These are phyloP conservation scores for Cyclostephanos invisitatus DNA, from an alignment of 108 stramenopile genomes.

Conservation along the genomic window DNA sequence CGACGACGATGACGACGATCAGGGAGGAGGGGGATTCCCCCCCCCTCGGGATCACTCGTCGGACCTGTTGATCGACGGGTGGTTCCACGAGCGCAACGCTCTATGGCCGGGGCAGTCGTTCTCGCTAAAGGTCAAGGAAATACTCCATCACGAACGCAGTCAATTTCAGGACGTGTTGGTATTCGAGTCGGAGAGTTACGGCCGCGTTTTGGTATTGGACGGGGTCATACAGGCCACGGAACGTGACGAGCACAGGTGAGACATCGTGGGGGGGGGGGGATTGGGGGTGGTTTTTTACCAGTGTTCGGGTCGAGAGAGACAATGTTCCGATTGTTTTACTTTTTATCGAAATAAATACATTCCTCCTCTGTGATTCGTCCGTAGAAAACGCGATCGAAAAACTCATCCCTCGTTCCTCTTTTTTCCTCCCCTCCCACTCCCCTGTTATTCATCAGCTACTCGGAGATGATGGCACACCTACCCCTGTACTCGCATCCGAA, in stretches of 20 bases:
- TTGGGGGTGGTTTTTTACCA: background rate
- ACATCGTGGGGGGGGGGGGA: background rate
- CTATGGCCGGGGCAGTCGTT: conserved; percentile 90
- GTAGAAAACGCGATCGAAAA: no score
- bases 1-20: background rate
- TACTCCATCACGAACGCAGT: conserved; percentile 78
- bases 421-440: no score
- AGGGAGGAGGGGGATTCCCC: conserved; percentile 9
- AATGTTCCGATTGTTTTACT: no score
- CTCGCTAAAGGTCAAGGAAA: conserved; percentile 78
- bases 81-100: conserved; percentile 87
- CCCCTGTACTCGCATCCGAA: conserved; percentile 92
- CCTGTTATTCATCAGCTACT: conserved; percentile 82
- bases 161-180: conserved; percentile 96
- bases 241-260: conserved; percentile 77
- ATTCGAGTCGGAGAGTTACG: conserved; percentile 90
- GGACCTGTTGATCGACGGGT: conserved; percentile 77
- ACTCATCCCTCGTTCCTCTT: no score
- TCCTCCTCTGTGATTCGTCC: no score
- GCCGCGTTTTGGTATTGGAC: conserved; percentile 95
- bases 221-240: conserved; percentile 98
- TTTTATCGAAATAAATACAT: background rate
- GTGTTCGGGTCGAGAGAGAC: no score
- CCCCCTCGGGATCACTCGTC: conserved; percentile 28
- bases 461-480: conserved; percentile 98